Evolutionary conservation across 2,329 filamentous ascomycete species (phyloP).

Genomic region (Zarea fungicola): DNA sequence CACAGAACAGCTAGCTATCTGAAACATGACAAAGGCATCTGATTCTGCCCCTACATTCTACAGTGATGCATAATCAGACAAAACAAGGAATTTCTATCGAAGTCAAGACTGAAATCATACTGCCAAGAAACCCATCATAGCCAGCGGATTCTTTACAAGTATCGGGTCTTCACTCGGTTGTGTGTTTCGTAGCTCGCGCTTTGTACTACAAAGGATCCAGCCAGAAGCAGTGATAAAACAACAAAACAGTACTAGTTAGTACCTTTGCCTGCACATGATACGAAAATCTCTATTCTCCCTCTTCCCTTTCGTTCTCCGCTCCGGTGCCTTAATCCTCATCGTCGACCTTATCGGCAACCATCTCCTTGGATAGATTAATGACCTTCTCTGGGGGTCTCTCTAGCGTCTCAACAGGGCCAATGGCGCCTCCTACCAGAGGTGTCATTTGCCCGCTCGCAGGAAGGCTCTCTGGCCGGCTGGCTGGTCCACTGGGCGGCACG

Average conservation of each 20-base stretch:
- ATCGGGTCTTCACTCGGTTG: not conserved
- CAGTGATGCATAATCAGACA: not conserved
- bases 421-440: constrained; percentile 43
- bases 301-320: not conserved
- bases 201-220: not conserved
- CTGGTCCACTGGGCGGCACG: constrained; percentile 12
- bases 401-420: constrained; percentile 13
- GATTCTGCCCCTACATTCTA: too few species aligned
- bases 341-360: constrained; percentile 47
- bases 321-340: constrained; percentile 42
- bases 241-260: too few species aligned
- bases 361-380: constrained; percentile 44
- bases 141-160: not conserved
- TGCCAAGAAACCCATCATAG: too few species aligned
- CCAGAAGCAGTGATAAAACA: not conserved
- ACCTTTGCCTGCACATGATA: constrained; percentile 7
- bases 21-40: not conserved
- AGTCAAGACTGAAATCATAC: not conserved
- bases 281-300: not conserved
- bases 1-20: not conserved
- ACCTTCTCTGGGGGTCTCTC: constrained; percentile 44
- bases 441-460: constrained; percentile 34
- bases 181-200: not conserved
- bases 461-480: constrained; percentile 22
- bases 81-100: constrained; percentile 8